Percentiles rank a stretch among this genome's conserved stretches.
These are phyloP conservation scores for Abelmoschus esculentus DNA, from an alignment of 345 rosid genomes.

Conservation along the genomic window DNA sequence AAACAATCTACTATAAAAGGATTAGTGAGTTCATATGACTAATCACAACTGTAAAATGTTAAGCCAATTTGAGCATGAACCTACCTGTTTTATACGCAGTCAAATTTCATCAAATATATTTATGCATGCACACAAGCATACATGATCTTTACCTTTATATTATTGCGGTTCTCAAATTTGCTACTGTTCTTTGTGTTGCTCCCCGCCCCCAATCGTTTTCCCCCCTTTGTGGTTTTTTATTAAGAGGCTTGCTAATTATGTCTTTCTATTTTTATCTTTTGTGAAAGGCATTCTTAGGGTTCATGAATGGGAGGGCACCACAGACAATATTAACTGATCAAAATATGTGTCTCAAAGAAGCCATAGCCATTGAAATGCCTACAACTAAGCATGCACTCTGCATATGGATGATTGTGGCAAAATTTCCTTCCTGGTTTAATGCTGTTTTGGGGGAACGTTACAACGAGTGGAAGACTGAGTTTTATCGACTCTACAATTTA, in stretches of 20 bases:
- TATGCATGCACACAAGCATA: neutral
- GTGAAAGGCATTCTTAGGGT: constrained; percentile 62
- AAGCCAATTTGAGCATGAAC: constrained; percentile 1
- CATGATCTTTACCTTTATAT: neutral
- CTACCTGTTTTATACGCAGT: neutral
- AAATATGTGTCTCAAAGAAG: constrained; percentile 89
- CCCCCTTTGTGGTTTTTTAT: neutral
- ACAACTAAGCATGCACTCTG: constrained; percentile 81
- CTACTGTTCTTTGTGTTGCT: neutral
- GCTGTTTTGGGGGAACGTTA: constrained; percentile 87
- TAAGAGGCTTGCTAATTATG: constrained; percentile 1
- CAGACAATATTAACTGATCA: constrained; percentile 88
- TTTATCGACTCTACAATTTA: constrained; percentile 69
- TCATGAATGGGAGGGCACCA: constrained; percentile 91
- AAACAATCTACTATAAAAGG: neutral
- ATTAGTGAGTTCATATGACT: neutral
- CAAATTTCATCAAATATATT: neutral
- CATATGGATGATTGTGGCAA: constrained; percentile 93
- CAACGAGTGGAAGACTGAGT: constrained; percentile 92
- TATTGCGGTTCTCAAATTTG: neutral
- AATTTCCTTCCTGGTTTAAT: constrained; percentile 95
- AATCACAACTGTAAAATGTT: neutral
- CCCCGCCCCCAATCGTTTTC: neutral
- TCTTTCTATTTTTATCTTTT: constrained; percentile 16
- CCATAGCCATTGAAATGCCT: constrained; percentile 79